Evolutionary conservation across 345 rosid genomes (phyloP).

Genomic region (Punica granatum): DNA sequence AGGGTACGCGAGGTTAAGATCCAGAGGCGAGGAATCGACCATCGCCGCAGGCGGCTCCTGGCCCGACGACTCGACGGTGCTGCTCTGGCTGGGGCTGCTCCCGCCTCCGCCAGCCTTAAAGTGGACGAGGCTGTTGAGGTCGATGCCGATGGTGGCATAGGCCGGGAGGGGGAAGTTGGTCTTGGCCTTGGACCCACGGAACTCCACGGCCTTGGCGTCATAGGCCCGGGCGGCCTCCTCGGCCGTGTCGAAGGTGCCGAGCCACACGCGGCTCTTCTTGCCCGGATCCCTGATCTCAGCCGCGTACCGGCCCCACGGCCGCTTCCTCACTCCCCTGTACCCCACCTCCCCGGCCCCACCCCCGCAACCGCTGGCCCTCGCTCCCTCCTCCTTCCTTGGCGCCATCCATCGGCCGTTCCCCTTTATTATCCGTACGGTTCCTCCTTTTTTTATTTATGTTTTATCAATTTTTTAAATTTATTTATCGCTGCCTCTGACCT

Average conservation of each 20-base stretch:
- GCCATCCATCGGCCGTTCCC: slow-evolving; percentile 28
- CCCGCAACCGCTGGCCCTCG: slow-evolving; percentile 15
- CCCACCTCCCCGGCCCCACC: slow-evolving; percentile 31
- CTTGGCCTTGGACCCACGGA: slow-evolving; percentile 82
- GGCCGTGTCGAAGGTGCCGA: slow-evolving; percentile 77
- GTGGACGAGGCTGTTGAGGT: neutral
- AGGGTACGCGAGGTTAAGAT: slow-evolving; percentile 34
- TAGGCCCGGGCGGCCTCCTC: slow-evolving; percentile 79
- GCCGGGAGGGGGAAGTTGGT: slow-evolving; percentile 43
- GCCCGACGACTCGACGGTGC: slow-evolving; percentile 61
- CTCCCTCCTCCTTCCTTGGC: slow-evolving; percentile 24
- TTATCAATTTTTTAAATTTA: neutral
- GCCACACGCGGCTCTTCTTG: slow-evolving; percentile 73
- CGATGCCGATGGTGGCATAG: neutral
- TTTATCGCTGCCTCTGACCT: neutral
- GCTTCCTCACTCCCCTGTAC: slow-evolving; percentile 81
- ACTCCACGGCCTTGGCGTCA: slow-evolving; percentile 50
- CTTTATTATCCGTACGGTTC: neutral
- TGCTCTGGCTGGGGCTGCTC: slow-evolving; percentile 53
- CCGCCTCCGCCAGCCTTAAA: slow-evolving; percentile 1
- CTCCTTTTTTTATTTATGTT: neutral
- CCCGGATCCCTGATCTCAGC: slow-evolving; percentile 84
- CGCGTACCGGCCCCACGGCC: slow-evolving; percentile 87
- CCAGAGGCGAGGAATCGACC: slow-evolving; percentile 27
- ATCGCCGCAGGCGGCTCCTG: slow-evolving; percentile 22